These are phyloP conservation scores for Aureobasidium melanogenum DNA, from an alignment of 2,329 filamentous ascomycete genomes.

Conservation along the genomic window DNA sequence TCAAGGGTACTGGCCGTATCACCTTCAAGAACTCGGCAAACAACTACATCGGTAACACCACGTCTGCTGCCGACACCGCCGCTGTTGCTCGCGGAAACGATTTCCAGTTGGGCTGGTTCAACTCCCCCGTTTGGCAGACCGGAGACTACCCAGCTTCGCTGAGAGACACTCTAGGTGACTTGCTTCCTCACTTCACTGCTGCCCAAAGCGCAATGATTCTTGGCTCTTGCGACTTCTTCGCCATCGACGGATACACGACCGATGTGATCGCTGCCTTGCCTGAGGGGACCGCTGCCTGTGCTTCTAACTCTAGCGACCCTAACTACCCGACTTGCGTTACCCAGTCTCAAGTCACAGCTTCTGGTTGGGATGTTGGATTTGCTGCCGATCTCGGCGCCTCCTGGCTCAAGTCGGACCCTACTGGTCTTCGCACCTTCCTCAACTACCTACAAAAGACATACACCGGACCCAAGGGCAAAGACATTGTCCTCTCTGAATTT, in stretches of 20 bases:
- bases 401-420: slow-evolving; percentile 28
- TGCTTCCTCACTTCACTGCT: slow-evolving; percentile 25
- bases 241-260: slow-evolving; percentile 50
- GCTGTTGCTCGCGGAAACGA: slow-evolving; percentile 26
- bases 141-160: slow-evolving; percentile 35
- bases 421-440: slow-evolving; percentile 25
- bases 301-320: slow-evolving; percentile 31
- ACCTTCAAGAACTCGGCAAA: slow-evolving; percentile 33
- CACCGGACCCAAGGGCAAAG: neutral
- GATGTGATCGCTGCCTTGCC: slow-evolving; percentile 43
- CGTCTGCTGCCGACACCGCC: slow-evolving; percentile 24
- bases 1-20: slow-evolving; percentile 29
- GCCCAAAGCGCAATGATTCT: neutral
- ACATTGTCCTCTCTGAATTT: slow-evolving; percentile 29
- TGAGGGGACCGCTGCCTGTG: slow-evolving; percentile 30
- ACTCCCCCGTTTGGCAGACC: slow-evolving; percentile 33
- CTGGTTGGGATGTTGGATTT: slow-evolving; percentile 38
- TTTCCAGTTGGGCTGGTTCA: slow-evolving; percentile 29
- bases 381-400: slow-evolving; percentile 27
- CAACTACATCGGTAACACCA: slow-evolving; percentile 28
- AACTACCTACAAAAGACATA: slow-evolving; percentile 14
- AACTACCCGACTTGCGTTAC: slow-evolving; percentile 33
- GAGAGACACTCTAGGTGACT: slow-evolving; percentile 25
- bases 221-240: slow-evolving; percentile 26
- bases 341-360: slow-evolving; percentile 21